A percentile compares a stretch with the other conserved stretches of the same genome.
These are phyloP conservation scores for Chaetoscypha palmicola DNA, from an alignment of 2,329 filamentous ascomycete species.

Conservation along the genomic window DNA sequence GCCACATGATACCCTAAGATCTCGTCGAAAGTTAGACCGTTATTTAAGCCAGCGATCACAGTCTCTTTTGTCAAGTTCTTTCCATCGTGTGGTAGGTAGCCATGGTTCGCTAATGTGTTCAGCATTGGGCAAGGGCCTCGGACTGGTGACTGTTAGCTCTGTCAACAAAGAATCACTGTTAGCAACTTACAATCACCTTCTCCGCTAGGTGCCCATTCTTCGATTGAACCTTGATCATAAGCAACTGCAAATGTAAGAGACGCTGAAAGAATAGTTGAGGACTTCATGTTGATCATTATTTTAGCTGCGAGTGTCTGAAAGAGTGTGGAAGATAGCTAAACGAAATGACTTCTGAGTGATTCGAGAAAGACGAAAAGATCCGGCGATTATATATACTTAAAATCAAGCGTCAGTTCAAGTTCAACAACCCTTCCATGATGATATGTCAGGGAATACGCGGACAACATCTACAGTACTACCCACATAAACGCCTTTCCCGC, in stretches of 20 bases:
- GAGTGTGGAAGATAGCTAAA: too few relatives aligned
- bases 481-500: too few relatives aligned
- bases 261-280: neutral
- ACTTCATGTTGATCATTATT: neutral
- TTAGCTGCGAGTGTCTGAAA: too few relatives aligned
- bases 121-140: conserved; percentile 36
- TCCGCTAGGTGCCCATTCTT: neutral
- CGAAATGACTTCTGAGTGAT: too few relatives aligned
- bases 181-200: neutral
- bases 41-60: conserved; percentile 34
- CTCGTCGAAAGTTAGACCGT: conserved; percentile 38
- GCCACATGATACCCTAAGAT: conserved; percentile 37
- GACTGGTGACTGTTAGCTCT: conserved; percentile 15
- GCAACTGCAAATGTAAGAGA: neutral
- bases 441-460: too few relatives aligned
- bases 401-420: too few relatives aligned
- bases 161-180: neutral
- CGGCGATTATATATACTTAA: too few relatives aligned
- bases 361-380: too few relatives aligned
- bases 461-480: too few relatives aligned
- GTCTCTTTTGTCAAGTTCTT: conserved; percentile 30
- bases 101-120: conserved; percentile 40
- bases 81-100: conserved; percentile 37
- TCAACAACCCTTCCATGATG: too few relatives aligned
- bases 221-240: neutral